A percentile compares a stretch with the other conserved stretches of the same genome.
These are phyloP conservation scores for Lactifluus echinatus DNA, from an alignment of 768 basidiomycete genomes.

Conservation along the genomic window DNA sequence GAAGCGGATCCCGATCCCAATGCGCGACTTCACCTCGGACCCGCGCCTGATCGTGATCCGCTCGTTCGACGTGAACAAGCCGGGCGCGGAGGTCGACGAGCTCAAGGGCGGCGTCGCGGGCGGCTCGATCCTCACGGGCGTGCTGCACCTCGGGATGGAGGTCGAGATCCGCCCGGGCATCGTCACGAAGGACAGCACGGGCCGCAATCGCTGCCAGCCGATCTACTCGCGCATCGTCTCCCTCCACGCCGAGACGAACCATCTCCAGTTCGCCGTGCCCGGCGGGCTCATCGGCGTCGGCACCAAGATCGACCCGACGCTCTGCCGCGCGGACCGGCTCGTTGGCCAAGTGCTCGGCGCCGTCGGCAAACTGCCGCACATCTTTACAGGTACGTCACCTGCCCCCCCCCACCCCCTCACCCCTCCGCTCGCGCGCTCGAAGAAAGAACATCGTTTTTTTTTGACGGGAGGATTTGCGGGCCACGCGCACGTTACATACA, in stretches of 20 bases:
- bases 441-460: too few relatives aligned
- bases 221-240: constrained; percentile 89
- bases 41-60: constrained; percentile 97
- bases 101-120: constrained; percentile 98
- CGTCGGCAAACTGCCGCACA: constrained; percentile 87
- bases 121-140: constrained; percentile 89
- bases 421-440: too few relatives aligned
- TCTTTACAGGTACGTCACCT: constrained; percentile 68
- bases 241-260: constrained; percentile 90
- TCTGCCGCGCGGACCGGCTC: constrained; percentile 93
- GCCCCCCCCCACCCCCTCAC: not conserved
- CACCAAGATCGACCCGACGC: constrained; percentile 90
- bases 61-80: constrained; percentile 99
- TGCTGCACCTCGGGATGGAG: constrained; percentile 82
- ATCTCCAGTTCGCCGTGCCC: constrained; percentile 90
- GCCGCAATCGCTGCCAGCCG: constrained; percentile 85
- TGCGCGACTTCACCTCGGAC: constrained; percentile 85
- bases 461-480: too few relatives aligned
- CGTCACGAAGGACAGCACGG: constrained; percentile 88
- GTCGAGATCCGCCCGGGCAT: constrained; percentile 97
- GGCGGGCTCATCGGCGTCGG: constrained; percentile 98
- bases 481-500: too few relatives aligned
- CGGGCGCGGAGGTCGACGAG: constrained; percentile 93
- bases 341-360: constrained; percentile 95
- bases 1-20: constrained; percentile 89